Conservation (phyloP, 2,329 filamentous ascomycete species). For the Xylariaceae sp. region DNA sequence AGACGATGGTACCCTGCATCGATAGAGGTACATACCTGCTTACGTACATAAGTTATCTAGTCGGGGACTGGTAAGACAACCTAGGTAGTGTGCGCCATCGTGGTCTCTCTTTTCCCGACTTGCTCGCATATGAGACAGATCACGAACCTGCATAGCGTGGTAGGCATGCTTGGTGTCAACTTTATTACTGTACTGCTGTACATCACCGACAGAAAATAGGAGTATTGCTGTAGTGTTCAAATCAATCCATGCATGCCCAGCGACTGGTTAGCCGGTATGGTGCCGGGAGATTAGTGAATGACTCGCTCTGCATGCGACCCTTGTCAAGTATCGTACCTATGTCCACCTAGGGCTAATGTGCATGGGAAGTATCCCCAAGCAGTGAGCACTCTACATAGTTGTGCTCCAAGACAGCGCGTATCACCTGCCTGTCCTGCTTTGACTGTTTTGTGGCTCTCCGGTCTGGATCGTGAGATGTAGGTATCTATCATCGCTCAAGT, state of each 20-base stretch:
- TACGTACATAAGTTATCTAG: too few relatives aligned
- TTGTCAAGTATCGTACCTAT: conserved; percentile 11
- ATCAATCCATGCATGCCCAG: background rate
- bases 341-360: background rate
- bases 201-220: background rate
- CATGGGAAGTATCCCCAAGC: too few relatives aligned
- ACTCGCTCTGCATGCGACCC: conserved; percentile 19
- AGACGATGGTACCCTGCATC: background rate
- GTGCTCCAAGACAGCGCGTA: background rate
- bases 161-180: background rate
- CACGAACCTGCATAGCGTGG: background rate
- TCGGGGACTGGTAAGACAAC: too few relatives aligned
- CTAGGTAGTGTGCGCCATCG: too few relatives aligned
- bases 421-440: too few relatives aligned
- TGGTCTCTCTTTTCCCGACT: too few relatives aligned
- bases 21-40: too few relatives aligned
- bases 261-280: conserved; percentile 16
- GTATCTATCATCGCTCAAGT: too few relatives aligned
- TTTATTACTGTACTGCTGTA: background rate
- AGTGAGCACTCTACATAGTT: too few relatives aligned
- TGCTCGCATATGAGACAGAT: too few relatives aligned
- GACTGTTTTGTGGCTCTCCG: too few relatives aligned
- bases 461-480: background rate
- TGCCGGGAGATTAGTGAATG: conserved; percentile 19
- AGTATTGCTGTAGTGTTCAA: background rate